Percentiles rank a stretch among this genome's conserved stretches.
These are phyloP conservation scores for Cordyceps cicadae DNA, from an alignment of 2,329 filamentous ascomycete genomes.

Conservation along the genomic window DNA sequence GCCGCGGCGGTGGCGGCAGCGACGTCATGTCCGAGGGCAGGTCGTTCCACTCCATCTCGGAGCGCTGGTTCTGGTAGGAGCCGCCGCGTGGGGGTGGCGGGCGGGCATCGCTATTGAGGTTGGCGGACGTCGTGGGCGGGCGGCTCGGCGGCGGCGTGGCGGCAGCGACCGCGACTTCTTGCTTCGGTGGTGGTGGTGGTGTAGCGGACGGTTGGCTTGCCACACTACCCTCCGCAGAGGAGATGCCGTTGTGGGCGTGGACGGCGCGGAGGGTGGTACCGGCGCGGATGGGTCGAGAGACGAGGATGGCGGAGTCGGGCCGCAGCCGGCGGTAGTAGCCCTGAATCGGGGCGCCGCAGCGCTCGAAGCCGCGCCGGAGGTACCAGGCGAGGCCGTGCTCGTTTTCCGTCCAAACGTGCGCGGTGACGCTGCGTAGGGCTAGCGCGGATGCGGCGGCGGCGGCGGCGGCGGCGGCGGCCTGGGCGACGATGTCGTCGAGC, in stretches of 20 bases:
- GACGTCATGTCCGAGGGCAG: conserved; percentile 50
- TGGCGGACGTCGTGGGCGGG: conserved; percentile 19
- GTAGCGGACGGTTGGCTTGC: neutral
- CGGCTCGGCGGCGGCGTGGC: conserved; percentile 27
- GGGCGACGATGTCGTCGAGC: conserved; percentile 40
- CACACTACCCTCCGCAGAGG: neutral
- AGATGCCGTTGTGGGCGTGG: conserved; percentile 13
- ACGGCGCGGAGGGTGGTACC: conserved; percentile 19
- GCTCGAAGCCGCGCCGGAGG: conserved; percentile 45
- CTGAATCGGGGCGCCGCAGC: conserved; percentile 37
- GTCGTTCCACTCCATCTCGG: conserved; percentile 59
- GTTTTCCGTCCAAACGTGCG: conserved; percentile 62
- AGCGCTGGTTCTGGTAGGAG: conserved; percentile 52
- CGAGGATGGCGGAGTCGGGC: conserved; percentile 54
- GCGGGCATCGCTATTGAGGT: conserved; percentile 14
- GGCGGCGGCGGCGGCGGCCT: too few relatives aligned
- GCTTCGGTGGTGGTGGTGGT: neutral
- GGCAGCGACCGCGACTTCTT: neutral
- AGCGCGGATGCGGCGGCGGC: conserved; percentile 22
- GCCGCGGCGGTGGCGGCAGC: conserved; percentile 21
- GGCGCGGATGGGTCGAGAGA: conserved; percentile 37
- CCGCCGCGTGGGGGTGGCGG: conserved; percentile 22
- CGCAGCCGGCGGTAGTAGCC: conserved; percentile 56
- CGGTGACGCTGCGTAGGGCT: conserved; percentile 37
- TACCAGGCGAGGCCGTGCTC: conserved; percentile 58